Evolutionary conservation across 1,284 basidiomycete species (phyloP).

Genomic region (Ceratobasidium sp.): DNA sequence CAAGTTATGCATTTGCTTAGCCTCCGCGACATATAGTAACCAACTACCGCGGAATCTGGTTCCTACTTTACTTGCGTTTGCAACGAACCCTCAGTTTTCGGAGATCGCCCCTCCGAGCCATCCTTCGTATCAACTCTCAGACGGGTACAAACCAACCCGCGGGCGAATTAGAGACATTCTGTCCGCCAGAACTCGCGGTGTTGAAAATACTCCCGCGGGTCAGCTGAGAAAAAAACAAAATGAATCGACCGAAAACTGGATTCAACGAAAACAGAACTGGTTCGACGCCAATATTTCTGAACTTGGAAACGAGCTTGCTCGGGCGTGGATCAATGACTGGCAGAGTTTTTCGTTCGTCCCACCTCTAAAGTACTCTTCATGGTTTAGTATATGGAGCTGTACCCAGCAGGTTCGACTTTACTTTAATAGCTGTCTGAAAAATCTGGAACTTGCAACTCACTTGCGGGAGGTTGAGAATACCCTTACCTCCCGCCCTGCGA

Average conservation of each 20-base stretch:
- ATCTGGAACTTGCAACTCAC: background rate
- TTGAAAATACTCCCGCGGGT: background rate
- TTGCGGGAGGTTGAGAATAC: background rate
- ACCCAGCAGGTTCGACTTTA: background rate
- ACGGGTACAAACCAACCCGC: slow-evolving; percentile 9
- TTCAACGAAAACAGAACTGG: background rate
- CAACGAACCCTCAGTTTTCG: slow-evolving; percentile 17
- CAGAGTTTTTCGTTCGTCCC: background rate
- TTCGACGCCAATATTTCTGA: background rate
- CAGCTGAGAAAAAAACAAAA: background rate
- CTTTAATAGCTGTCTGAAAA: slow-evolving; percentile 19
- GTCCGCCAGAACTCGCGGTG: background rate
- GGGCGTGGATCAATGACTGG: background rate
- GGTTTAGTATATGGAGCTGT: slow-evolving; percentile 13
- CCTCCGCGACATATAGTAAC: background rate
- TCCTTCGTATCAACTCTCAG: slow-evolving; percentile 13
- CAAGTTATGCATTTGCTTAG: background rate
- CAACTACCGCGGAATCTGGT: background rate
- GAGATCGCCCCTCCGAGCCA: slow-evolving; percentile 21
- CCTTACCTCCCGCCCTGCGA: background rate
- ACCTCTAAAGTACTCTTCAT: background rate
- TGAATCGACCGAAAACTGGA: background rate
- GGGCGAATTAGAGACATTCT: background rate
- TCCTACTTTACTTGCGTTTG: slow-evolving; percentile 31
- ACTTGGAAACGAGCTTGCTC: background rate